Evolutionary conservation across 768 basidiomycete species (phyloP).

Genomic region (Crucibulum laeve): DNA sequence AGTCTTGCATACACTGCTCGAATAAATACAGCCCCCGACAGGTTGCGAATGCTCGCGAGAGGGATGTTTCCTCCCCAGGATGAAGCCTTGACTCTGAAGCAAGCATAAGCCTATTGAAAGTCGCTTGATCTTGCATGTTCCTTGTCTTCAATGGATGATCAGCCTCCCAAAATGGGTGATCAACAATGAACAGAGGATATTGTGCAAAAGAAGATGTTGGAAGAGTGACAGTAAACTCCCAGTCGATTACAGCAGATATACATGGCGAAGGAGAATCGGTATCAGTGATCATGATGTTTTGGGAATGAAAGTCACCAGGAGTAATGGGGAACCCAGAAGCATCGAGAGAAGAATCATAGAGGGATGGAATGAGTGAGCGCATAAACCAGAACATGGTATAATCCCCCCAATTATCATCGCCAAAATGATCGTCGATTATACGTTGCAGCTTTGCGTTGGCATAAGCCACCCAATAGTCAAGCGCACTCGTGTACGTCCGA

Average conservation of each 20-base stretch:
- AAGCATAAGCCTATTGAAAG: conserved; percentile 4
- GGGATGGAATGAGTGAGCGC: conserved; percentile 6
- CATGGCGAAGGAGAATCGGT: conserved; percentile 4
- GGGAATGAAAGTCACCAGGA: conserved; percentile 17
- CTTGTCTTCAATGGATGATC: conserved; percentile 2
- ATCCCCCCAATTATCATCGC: not conserved
- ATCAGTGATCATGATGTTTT: conserved; percentile 15
- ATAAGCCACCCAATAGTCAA: conserved; percentile 6
- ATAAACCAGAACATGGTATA: conserved; percentile 2
- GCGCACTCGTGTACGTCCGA: not conserved
- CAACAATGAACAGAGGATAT: conserved; percentile 6
- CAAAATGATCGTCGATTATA: not conserved
- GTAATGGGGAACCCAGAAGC: conserved; percentile 9
- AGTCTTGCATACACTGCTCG: not conserved
- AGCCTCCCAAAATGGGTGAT: conserved; percentile 5
- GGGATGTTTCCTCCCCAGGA: not conserved
- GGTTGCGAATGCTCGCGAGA: not conserved
- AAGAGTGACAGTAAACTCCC: conserved; percentile 13
- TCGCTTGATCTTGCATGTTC: conserved; percentile 6
- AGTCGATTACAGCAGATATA: too few relatives aligned
- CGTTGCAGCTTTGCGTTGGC: conserved; percentile 3
- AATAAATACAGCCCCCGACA: not conserved
- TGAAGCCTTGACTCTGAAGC: not conserved
- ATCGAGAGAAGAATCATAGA: conserved; percentile 11
- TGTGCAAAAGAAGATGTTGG: conserved; percentile 1